Evolutionary conservation across 164 flowering plant genomes (phyloP), one percentile per base, ranked within the genome.

Genomic region (Chloranthus sessilifolius): DNA sequence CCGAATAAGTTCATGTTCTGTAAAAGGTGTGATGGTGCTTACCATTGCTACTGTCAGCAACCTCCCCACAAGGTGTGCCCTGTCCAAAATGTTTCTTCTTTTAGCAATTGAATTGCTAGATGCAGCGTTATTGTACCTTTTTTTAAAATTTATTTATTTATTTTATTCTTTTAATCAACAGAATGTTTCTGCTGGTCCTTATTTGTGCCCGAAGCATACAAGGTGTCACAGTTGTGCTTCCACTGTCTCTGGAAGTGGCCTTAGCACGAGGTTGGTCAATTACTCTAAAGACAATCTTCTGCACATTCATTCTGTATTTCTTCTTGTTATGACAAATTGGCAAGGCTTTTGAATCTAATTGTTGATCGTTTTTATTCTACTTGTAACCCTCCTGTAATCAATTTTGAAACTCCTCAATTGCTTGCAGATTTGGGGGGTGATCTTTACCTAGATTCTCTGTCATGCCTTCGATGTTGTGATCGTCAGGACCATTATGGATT

Each of bases 191-290:
- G 46, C 71, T 73, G 97, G 95, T 24, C 99, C 99, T 43, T 94
- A 81, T 67, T 36, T 94, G 68, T 89, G 99, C 69, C 83, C 95
- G 15, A 85, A 87, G 57, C 99, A 94, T 66, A 89, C 99, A 22
- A 78, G 62, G 65, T 94, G 99, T 65, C 96, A 94, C 72, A 89
- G 99, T 73, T 94, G 99, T 75, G 87, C 68, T 35, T 94, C 99
- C 30, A 75, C 55, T 63, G 96, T 94, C 21, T 85, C 99, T 35
- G 99, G 99, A 67, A 89, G 81, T 75, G 99, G 99, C 41, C 65
- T 72, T 46, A 94, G 97, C 61, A 78, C 90, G 30, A 80, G 96
- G 99, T 94, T n/a, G n/a, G n/a, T n/a, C n/a, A n/a, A 33, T 21
- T 19, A 23, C 9, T 29, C 25, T 7, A 5, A 24, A 12, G 28